Evolutionary conservation across 1,139 yeast genomes (phyloP).

Genomic region (Zhuliangozyma blackwelliae): DNA sequence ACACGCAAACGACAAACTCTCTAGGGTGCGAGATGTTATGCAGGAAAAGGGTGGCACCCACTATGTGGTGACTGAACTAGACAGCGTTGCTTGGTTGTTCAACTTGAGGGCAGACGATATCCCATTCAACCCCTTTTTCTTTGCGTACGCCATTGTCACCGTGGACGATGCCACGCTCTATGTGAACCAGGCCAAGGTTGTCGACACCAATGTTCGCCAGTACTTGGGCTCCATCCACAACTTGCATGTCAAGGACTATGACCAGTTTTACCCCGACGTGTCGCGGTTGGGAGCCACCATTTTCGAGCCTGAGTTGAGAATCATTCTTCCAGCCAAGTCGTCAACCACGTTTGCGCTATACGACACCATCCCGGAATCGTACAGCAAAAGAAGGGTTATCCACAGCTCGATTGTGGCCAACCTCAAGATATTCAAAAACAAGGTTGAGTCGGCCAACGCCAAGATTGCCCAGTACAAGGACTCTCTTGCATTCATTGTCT

Average conservation of each 20-base stretch:
- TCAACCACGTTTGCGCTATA: slow-evolving; percentile 32
- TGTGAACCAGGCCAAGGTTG: slow-evolving; percentile 32
- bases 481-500: slow-evolving; percentile 38
- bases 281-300: slow-evolving; percentile 18
- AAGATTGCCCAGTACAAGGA: slow-evolving; percentile 43
- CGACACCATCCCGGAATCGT: slow-evolving; percentile 26
- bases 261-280: slow-evolving; percentile 29
- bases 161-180: slow-evolving; percentile 29
- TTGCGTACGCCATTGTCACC: slow-evolving; percentile 40
- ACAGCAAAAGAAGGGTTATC: slow-evolving; percentile 20
- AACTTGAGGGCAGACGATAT: slow-evolving; percentile 47
- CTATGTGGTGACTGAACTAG: slow-evolving; percentile 41
- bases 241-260: slow-evolving; percentile 27
- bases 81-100: slow-evolving; percentile 54
- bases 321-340: slow-evolving; percentile 31
- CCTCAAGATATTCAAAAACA: slow-evolving; percentile 35
- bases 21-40: slow-evolving; percentile 24
- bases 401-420: slow-evolving; percentile 33
- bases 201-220: slow-evolving; percentile 14
- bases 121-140: slow-evolving; percentile 50
- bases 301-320: slow-evolving; percentile 12
- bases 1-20: slow-evolving; percentile 28
- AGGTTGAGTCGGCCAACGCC: slow-evolving; percentile 35
- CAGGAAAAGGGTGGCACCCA: slow-evolving; percentile 18
- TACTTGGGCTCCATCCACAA: slow-evolving; percentile 26